Base-by-base conservation (phyloP, 257 asterid species). In the Buddleja alternifolia region DNA sequence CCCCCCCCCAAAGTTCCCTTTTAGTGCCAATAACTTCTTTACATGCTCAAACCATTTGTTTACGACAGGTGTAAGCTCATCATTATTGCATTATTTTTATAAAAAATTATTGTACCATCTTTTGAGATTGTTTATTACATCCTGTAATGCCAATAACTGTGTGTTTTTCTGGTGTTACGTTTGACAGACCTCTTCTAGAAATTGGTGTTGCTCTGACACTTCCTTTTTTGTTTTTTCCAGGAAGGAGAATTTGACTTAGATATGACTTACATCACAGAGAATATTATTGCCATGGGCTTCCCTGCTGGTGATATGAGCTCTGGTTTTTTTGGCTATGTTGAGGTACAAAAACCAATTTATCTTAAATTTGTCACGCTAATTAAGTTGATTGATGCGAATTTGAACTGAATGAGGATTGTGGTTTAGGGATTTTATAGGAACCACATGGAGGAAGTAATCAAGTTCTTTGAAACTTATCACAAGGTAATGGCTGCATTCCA, bases 241-340 rank as follows among this genome's bases (percentile, higher is more conserved):
- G 99, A 94, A 77, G 99, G 97, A 75, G 99, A 97, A 74, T 94
- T 94, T 76, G 98, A 94, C 81, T 84, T 94, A 45, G 99, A 94
- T 81, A 87, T 94, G 97, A 91, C 99, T 55, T 94, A 94, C 85
- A 89, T 94, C 86, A 94, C 98, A n/a, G 98, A 94, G 87, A 94
- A 94, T 84, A 87, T 94, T 71, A 94, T 94, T 72, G 99, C 99
- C 39, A 94, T 94, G 99, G 99, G 99, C 59, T 94, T 94, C 76
- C 98, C 99, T 63, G 97, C 99, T 74, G 99, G 99, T 79, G 98
- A 91, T 73, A 87, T 87, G 96, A 94, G 98, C 84, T 94, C 98
- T 77, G 99, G 99, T 2, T 85, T 91, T 69, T 89, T 94, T 55
- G 96, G 98, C 68, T 94, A 91, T 78, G 95, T 94, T 73, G 99